These are phyloP conservation scores for Candida morakotiae DNA, from an alignment of 805 yeast species.

Conservation along the genomic window DNA sequence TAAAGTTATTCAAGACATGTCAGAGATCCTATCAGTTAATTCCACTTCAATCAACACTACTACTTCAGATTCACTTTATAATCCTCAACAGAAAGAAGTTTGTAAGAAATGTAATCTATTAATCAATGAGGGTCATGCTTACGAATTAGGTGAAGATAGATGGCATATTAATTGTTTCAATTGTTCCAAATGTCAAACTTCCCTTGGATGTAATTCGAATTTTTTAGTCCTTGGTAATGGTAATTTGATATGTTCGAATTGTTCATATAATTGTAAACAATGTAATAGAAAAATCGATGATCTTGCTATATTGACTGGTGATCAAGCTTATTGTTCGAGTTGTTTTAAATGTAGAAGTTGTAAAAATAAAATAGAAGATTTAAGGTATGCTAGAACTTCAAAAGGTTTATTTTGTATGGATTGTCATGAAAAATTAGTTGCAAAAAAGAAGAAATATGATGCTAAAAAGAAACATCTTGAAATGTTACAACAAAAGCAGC, in stretches of 20 bases:
- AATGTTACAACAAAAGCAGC: conserved; percentile 10
- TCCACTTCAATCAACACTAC: too few relatives aligned
- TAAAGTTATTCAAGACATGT: too few relatives aligned
- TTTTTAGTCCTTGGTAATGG: conserved; percentile 93
- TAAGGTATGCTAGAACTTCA: conserved; percentile 87
- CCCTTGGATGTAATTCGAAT: conserved; percentile 82
- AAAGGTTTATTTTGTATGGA: conserved; percentile 91
- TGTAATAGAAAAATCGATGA: conserved; percentile 88
- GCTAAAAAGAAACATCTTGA: conserved; percentile 33
- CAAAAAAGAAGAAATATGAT: conserved; percentile 66
- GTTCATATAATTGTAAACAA: conserved; percentile 85
- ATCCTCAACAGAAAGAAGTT: conserved; percentile 13
- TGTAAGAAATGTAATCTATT: conserved; percentile 41
- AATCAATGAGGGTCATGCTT: conserved; percentile 88
- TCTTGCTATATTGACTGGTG: conserved; percentile 90
- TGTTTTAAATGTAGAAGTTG: conserved; percentile 92
- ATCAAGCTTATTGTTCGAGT: conserved; percentile 86
- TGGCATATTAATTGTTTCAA: conserved; percentile 95
- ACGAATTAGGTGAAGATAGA: conserved; percentile 87
- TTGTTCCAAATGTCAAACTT: conserved; percentile 78
- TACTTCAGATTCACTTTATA: not conserved
- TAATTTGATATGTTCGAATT: conserved; percentile 79
- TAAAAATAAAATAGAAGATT: conserved; percentile 77
- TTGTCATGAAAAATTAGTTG: conserved; percentile 82
- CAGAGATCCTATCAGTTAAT: too few relatives aligned